Conservation (phyloP, 140 eudicot species). For the Flaveria floridana region DNA sequence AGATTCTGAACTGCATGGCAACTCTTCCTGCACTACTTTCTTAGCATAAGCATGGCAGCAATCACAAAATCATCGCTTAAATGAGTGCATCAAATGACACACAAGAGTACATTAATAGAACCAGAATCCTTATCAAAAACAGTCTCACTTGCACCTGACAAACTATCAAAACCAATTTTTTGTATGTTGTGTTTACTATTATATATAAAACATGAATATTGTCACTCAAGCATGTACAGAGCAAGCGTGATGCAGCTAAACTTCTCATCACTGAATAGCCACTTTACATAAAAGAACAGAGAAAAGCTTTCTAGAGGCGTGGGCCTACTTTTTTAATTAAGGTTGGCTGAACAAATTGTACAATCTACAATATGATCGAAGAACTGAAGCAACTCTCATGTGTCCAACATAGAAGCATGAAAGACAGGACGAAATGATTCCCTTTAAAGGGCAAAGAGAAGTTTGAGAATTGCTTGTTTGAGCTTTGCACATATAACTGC, state of each 20-base stretch:
- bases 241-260: neutral
- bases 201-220: neutral
- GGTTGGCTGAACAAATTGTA: neutral
- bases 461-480: neutral
- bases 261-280: neutral
- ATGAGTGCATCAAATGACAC: neutral
- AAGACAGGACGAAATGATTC: neutral
- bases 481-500: neutral
- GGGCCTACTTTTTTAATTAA: neutral
- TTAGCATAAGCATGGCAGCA: neutral
- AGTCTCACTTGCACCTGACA: constrained; percentile 1
- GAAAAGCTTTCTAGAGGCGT: neutral
- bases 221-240: neutral
- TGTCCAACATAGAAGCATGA: neutral
- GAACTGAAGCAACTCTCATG: neutral
- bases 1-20: neutral
- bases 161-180: neutral
- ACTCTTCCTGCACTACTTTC: neutral
- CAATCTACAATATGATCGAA: neutral
- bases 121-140: neutral
- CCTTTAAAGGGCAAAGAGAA: neutral
- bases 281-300: neutral
- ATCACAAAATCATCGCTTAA: neutral
- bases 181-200: neutral
- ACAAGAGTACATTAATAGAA: neutral